phyloP scores from a whole-genome alignment of 805 yeast genomes.

The Yarrowia yakushimensis region DNA sequence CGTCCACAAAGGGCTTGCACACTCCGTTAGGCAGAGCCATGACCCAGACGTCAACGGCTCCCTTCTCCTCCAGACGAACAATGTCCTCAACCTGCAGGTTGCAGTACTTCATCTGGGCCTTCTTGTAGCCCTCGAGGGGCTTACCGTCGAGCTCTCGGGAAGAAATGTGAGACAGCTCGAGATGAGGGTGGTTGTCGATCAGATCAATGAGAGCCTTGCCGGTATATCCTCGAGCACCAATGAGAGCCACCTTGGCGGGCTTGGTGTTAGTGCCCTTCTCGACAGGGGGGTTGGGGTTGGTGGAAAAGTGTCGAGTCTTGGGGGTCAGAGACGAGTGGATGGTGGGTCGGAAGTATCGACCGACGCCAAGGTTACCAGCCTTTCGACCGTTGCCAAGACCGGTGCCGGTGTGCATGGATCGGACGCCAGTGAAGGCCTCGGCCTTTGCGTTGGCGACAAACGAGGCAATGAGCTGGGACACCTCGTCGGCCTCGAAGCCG shows the following conservation, averaged over 20 bases:
- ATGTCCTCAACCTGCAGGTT: slow-evolving; percentile 87
- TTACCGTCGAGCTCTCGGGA: slow-evolving; percentile 92
- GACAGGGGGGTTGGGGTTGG: slow-evolving; percentile 71
- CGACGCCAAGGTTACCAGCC: slow-evolving; percentile 26
- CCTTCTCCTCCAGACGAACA: slow-evolving; percentile 65
- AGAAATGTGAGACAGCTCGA: slow-evolving; percentile 89
- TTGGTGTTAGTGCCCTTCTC: slow-evolving; percentile 58
- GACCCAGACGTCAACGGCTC: slow-evolving; percentile 92
- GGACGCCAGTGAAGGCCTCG: slow-evolving; percentile 12
- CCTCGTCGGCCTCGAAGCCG: slow-evolving; percentile 68
- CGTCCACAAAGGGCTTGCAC: slow-evolving; percentile 55
- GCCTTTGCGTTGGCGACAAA: slow-evolving; percentile 37
- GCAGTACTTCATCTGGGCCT: slow-evolving; percentile 72
- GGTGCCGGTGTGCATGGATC: slow-evolving; percentile 27
- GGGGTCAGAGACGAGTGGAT: slow-evolving; percentile 16
- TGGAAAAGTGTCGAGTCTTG: slow-evolving; percentile 28
- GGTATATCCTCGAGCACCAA: slow-evolving; percentile 98
- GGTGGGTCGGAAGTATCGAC: slow-evolving; percentile 29
- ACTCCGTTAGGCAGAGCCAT: slow-evolving; percentile 99
- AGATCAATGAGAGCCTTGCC: slow-evolving; percentile 89
- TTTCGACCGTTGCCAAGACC: slow-evolving; percentile 12
- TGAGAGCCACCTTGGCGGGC: slow-evolving; percentile 77
- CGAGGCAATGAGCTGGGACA: slow-evolving; percentile 58
- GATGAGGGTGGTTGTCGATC: slow-evolving; percentile 80
- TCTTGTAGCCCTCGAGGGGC: slow-evolving; percentile 81